Base-by-base conservation (phyloP, 768 basidiomycete genomes). In the Amanita exitialis region DNA sequence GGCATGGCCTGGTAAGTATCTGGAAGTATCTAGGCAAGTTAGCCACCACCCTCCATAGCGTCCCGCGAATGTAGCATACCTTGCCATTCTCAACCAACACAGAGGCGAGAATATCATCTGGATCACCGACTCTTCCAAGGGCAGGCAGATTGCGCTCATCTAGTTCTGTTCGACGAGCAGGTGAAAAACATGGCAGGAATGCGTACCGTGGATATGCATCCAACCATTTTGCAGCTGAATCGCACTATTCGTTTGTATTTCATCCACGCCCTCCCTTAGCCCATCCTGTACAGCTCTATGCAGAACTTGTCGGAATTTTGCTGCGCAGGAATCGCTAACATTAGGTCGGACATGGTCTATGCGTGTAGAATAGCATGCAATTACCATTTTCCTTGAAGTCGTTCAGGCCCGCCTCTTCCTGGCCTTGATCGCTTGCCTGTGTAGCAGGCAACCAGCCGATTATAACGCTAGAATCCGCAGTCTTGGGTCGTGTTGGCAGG, bases 1-100 rank as follows among this genome's bases (percentile, higher is more conserved):
- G 88, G 87, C 89, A 91, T 90, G 4, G 83, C 74, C 59, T 86
- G 79, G 57, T 90, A 91, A 1, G 88, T 91, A 23, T 85, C 79
- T 0, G 80, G 60, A 8, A 75, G 59, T 28, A 88, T 82, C 85
- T 86, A 12, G 7, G 57, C 15, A 35, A 44, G 34, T 51, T 13
- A 27, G 34, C 4, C 16, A 36, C 21, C 10, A 37, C 34, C 25
- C 30, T 21, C 16, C 15, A 36, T 28, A 45, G 50, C 20, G 3
- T 23, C 6, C 27, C 23, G n/a, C 50, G 12, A 47, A 21, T 16
- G 54, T 34, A 44, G 44, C 68, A 23, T 53, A 82, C 84, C 72
- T 82, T 74, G 60, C 86, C 78, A 51, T 81, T 73, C 53, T 83
- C 69, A 4, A 91, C 86, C 6, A 82, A 69, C 9, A 91, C 87